These are phyloP conservation scores for Vanrija pseudolonga DNA, from an alignment of 1,284 basidiomycete genomes.

Conservation along the genomic window DNA sequence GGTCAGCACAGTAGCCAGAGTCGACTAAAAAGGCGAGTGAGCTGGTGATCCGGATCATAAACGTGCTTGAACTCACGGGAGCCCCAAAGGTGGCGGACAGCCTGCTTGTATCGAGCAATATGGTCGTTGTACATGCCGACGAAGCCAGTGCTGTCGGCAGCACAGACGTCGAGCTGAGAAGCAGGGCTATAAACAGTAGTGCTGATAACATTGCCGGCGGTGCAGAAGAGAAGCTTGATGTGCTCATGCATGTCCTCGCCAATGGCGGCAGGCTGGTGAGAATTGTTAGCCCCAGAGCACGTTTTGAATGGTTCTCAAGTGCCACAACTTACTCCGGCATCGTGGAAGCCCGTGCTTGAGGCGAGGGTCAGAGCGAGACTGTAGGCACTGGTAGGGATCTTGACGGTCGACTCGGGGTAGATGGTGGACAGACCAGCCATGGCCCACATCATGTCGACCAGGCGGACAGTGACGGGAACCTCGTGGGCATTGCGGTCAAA, in stretches of 20 bases:
- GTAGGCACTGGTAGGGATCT: conserved; percentile 44
- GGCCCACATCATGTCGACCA: conserved; percentile 43
- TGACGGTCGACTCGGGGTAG: conserved; percentile 34
- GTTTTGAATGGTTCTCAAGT: neutral
- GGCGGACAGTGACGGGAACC: conserved; percentile 36
- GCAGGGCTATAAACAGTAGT: conserved; percentile 44
- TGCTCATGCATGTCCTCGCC: conserved; percentile 47
- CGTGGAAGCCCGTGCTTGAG: conserved; percentile 38
- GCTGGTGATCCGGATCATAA: neutral
- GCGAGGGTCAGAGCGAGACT: conserved; percentile 32
- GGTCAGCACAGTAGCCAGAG: conserved; percentile 32
- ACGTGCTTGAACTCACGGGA: conserved; percentile 5
- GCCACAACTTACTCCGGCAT: conserved; percentile 23
- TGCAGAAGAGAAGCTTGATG: conserved; percentile 40
- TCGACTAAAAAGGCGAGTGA: conserved; percentile 11
- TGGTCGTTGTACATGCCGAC: conserved; percentile 31
- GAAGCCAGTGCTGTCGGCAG: conserved; percentile 21
- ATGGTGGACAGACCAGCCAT: conserved; percentile 36
- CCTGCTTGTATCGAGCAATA: conserved; percentile 40
- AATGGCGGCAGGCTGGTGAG: conserved; percentile 13
- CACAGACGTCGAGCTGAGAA: conserved; percentile 41
- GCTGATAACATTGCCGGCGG: conserved; percentile 33
- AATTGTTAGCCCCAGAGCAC: neutral
- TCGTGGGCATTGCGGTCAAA: conserved; percentile 42
- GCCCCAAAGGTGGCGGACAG: conserved; percentile 39